A percentile compares a stretch with the other conserved stretches of the same genome.
Conservation (phyloP, 1,284 basidiomycete species). For the Heterobasidion occidentale region DNA sequence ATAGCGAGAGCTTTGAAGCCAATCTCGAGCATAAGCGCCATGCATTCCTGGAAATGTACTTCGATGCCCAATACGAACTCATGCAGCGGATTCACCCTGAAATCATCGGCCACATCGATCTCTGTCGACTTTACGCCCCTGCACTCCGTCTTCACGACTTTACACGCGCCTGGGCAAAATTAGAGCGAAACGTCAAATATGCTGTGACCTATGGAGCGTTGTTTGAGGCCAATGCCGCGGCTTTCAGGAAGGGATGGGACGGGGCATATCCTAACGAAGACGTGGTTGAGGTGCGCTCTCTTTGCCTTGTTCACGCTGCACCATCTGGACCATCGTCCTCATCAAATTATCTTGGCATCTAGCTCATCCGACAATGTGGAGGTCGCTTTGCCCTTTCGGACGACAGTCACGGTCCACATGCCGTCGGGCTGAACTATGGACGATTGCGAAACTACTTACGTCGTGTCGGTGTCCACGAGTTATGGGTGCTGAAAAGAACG, state of each 20-base stretch:
- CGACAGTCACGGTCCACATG: slow-evolving; percentile 88
- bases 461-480: slow-evolving; percentile 46
- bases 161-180: slow-evolving; percentile 53
- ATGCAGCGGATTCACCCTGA: slow-evolving; percentile 73
- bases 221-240: slow-evolving; percentile 92
- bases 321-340: slow-evolving; percentile 1
- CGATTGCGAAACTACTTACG: slow-evolving; percentile 65
- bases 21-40: slow-evolving; percentile 14
- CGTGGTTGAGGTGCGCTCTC: slow-evolving; percentile 58
- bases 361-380: slow-evolving; percentile 62
- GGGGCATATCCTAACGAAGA: slow-evolving; percentile 80
- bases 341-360: not conserved
- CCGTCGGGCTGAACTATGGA: slow-evolving; percentile 84
- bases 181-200: slow-evolving; percentile 71
- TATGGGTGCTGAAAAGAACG: slow-evolving; percentile 58
- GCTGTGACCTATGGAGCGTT: slow-evolving; percentile 83
- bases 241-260: slow-evolving; percentile 87
- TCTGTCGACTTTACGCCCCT: slow-evolving; percentile 78
- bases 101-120: slow-evolving; percentile 90
- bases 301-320: not conserved
- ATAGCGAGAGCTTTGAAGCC: slow-evolving; percentile 14
- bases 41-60: slow-evolving; percentile 61
- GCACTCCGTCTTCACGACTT: slow-evolving; percentile 43
- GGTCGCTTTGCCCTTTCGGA: slow-evolving; percentile 88
- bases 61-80: slow-evolving; percentile 76